Evolutionary conservation across 495 filamentous ascomycete species (phyloP), one percentile per base, ranked within the genome.

Genomic region (Filosporella fistucella): DNA sequence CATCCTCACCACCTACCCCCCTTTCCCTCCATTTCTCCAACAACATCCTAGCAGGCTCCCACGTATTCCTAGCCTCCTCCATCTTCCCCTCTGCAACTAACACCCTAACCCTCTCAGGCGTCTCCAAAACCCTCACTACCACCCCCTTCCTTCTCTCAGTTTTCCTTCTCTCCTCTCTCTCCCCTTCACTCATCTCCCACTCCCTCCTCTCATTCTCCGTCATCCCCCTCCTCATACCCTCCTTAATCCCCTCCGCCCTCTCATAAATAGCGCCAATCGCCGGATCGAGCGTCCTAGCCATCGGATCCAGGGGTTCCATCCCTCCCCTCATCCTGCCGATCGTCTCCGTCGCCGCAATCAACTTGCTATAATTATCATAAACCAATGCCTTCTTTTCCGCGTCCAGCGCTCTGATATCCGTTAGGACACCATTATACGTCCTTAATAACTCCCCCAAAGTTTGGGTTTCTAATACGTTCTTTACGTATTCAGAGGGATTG

Each of bases 341-440:
- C 11, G 91, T 97, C 63, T 95, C 90, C 12, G 94, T 96, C 13
- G 93, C 93, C 14, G 81, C 78, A 52, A 98, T 96, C 58, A 98
- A 69, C 70, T 96, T 97, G 52, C 81, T 88, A 65, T 96, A 98
- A 63, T 98, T 98, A 64, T 98, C 93, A 63, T 98, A 98, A 4
- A 98, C 93, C 32, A 98, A 71, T 18, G 93, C 90, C 66, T 98
- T 98, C 58, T 88, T 82, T 70, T 98, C 93, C 17, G 91, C 91
- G 59, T 97, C 93, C 14, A 97, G 74, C 1, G 86, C 87, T 18
- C 89, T 74, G 28, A 95, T 93, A 63, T 97, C 93, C 28, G 61
- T 67, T 22, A 89, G 66, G 26, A 89, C 64, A 6, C 74, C 70
- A 46, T 79, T 77, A 62, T 89, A 85, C 0, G 77, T 67, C 42